Evolutionary conservation across 176 grass and related monocot genomes (phyloP).

Genomic region (Aegilops tauschii): DNA sequence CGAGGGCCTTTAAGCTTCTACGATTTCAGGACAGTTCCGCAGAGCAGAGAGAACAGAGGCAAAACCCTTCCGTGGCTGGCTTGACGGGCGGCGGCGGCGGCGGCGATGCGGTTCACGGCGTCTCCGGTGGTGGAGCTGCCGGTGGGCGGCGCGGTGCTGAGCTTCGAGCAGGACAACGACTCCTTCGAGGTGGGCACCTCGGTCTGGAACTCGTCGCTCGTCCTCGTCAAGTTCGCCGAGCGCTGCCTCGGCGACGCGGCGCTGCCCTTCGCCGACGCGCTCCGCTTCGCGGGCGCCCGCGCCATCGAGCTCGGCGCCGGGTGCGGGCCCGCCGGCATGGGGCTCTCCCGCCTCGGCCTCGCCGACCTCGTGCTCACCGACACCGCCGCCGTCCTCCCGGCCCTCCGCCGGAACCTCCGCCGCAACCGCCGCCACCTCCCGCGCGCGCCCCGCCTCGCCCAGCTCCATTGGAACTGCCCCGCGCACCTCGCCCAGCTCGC

Average conservation of each 20-base stretch:
- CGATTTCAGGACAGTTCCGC: neutral
- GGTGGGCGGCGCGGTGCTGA: slow-evolving; percentile 60
- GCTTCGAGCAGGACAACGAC: slow-evolving; percentile 91
- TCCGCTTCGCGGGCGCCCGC: slow-evolving; percentile 61
- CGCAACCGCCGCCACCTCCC: slow-evolving; percentile 62
- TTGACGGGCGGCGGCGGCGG: slow-evolving; percentile 14
- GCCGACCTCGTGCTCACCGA: slow-evolving; percentile 78
- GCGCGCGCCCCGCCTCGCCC: slow-evolving; percentile 60
- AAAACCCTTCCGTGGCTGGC: slow-evolving; percentile 10
- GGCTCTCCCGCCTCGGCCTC: slow-evolving; percentile 71
- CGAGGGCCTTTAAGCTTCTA: neutral
- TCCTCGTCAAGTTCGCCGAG: slow-evolving; percentile 94
- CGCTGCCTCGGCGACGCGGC: slow-evolving; percentile 50
- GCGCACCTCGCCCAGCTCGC: slow-evolving; percentile 52
- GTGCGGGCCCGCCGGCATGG: slow-evolving; percentile 82
- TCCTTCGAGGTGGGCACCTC: slow-evolving; percentile 97
- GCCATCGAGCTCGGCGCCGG: slow-evolving; percentile 81
- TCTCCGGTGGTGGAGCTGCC: slow-evolving; percentile 89
- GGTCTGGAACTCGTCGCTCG: slow-evolving; percentile 88
- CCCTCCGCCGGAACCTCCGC: slow-evolving; percentile 80
- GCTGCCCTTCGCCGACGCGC: slow-evolving; percentile 74
- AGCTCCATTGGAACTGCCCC: slow-evolving; percentile 82
- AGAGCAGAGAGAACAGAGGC: neutral
- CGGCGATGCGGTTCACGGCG: slow-evolving; percentile 69
- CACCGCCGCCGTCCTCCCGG: slow-evolving; percentile 80